Base-by-base conservation (phyloP, 2,329 filamentous ascomycete species). In the Plenodomus tracheiphilus region DNA sequence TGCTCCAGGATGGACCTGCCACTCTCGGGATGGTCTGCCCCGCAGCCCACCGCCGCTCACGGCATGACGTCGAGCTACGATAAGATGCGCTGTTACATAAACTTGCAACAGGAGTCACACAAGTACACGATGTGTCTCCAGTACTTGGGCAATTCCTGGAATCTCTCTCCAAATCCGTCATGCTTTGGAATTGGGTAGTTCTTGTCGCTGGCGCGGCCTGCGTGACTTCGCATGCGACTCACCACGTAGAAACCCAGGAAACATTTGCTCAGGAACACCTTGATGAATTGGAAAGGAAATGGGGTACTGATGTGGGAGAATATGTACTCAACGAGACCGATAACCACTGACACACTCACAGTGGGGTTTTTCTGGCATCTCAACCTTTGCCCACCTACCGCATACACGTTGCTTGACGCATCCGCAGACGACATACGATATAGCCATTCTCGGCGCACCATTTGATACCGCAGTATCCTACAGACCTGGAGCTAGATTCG, bases 301-400 rank as follows among this genome's bases (percentile, higher is more conserved):
- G 73, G 73, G 73, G 71, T 13, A 73, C 61, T 45, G 73, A 75
- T 59, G 73, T 75, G 51, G 58, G 48, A 40, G 15, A 13, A 15
- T 2, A n/a, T 20, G 18, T 18, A n/a, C 39, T 19, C 4, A 8
- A 5, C 5, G n/a, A 10, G 2, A n/a, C 17, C 1, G n/a, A 22
- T 6, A 45, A n/a, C 22, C 17, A 46, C 37, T 61, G 42, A 61
- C 49, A 39, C 39, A 46, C 28, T 4, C 17, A 47, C 34, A 82
- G 80, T 83, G 83, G 83, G 79, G 78, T 1, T 94, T 90, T 69
- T 81, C 82, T 21, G 89, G 89, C 50, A 88, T 94, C 54, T 85
- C 85, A 11, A 74, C 72, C 13, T 75, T 73, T 51, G 77, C 77
- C 20, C 77, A 80, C 61, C 66, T 80, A 7, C 75, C 74, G 13